Base-by-base conservation (phyloP, 208 protist genomes). In the Trypanosoma boissoni region DNA sequence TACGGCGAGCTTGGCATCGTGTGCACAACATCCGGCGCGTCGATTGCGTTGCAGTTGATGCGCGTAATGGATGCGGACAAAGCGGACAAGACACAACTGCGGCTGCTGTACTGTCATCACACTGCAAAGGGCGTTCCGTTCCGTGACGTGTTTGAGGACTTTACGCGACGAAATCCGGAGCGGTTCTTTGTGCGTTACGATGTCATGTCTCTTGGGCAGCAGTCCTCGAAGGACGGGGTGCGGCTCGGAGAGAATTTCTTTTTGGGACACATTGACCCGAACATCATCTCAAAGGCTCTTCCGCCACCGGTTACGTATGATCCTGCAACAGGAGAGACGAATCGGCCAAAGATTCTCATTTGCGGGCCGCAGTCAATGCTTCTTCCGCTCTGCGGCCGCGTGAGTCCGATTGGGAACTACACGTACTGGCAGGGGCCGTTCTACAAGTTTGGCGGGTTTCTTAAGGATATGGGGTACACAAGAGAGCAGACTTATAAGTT, bases 401-500 rank as follows among this genome's bases (percentile, higher is more conserved):
- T 86, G 28, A 88, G 72, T 52, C 58, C 80, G 6, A 16, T 86
- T 0, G 70, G 72, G 26, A 83, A 87, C 56, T 77, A 75, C 42
- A 72, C 68, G 1, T 95, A 95, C 67, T 91, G 75, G 75, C 85
- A 92, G 58, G 85, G 85, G 0, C 73, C 74, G 12, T 80, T 80
- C 27, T 88, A 82, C 58, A 78, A 78, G 27, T 94, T 88, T 68
- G 65, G 58, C 2, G 88, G 88, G 4, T 85, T 95, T 57, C 51
- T 95, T 26, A 80, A 82, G 43, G 85, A 92, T 55, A 89, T 95
- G 88, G 88, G 88, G 27, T 95, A 95, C 65, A 63, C 42, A 16
- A 72, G 80, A 14, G 61, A 58, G 34, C 85, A 95, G 64, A 77
- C 91, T 43, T 95, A 95, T 68, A 95, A 92, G 68, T 95, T 95